Evolutionary conservation across 2,329 filamentous ascomycete genomes (phyloP), one percentile per base, ranked within the genome.

Genomic region (Epichloe gansuensis): DNA sequence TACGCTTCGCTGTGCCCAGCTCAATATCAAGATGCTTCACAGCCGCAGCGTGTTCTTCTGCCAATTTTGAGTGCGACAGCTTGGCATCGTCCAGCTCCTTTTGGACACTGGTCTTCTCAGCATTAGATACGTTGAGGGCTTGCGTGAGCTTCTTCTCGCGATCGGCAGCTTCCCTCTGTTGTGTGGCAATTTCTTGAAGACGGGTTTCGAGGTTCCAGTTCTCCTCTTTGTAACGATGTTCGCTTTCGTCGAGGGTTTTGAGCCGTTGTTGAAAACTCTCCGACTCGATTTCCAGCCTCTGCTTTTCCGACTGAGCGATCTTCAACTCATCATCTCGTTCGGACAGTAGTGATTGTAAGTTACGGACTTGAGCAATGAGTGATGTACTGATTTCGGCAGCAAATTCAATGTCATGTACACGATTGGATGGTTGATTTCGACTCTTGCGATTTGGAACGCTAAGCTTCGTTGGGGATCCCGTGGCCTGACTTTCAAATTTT

Each of bases 321-420:
- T 87, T 90, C 58, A 96, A 72, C 46, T 88, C 77, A 50, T 95
- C 90, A 57, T 98, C 93, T 58, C 89, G 87, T 69, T 97, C 89
- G 0, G 84, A 79, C 11, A 98, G 76, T 15, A 95, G 74, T 2
- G 83, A 78, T 67, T 98, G 93, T 51, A 98, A 71, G 64, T 93
- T 89, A 56, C 93, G 85, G 49, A 98, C 87, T 70, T 97, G 93
- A n/a, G 86, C 83, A 49, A 98, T 84, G 49, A 98, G 75, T 2
- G 89, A 95, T 5, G 89, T 95, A 63, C 89, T 96, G 61, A 98
- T 96, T 64, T 98, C 91, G 49, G 93, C 90, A n/a, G 91, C 93
- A 63, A 98, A 95, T 61, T 96, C 89, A 63, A 98, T 95, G 63
- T 98, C 93, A 65, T 97, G 89, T 12, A 95, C 84, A 49, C 90